Conservation (phyloP, 2,329 filamentous ascomycete genomes). For the Rutstroemia sydowiana region DNA sequence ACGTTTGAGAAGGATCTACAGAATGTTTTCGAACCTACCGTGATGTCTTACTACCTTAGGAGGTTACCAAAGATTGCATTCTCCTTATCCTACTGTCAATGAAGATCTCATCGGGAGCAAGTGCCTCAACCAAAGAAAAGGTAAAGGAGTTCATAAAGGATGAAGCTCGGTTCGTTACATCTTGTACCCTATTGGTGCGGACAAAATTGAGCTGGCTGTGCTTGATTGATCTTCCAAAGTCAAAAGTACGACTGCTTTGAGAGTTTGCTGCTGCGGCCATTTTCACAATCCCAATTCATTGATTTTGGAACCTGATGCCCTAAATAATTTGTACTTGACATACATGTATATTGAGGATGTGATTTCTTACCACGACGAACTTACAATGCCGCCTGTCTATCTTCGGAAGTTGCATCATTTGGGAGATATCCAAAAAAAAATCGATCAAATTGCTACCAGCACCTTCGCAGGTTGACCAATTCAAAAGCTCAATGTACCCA, state of each 20-base stretch:
- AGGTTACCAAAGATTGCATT: slow-evolving; percentile 35
- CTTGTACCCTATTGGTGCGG: slow-evolving; percentile 47
- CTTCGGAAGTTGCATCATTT: no score
- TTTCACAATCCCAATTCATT: slow-evolving; percentile 43
- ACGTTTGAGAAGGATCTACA: slow-evolving; percentile 14
- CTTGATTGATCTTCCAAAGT: slow-evolving; percentile 33
- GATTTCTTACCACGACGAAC: no score
- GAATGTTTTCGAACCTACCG: slow-evolving; percentile 14
- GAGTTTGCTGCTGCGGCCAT: slow-evolving; percentile 55
- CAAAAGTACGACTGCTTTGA: slow-evolving; percentile 33
- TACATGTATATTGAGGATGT: no score
- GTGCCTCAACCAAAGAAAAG: slow-evolving; percentile 28
- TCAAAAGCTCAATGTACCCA: no score
- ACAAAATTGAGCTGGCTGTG: slow-evolving; percentile 42
- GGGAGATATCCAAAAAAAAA: no score
- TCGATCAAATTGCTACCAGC: no score
- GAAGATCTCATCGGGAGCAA: slow-evolving; percentile 37
- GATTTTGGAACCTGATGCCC: no score
- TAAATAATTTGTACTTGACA: no score
- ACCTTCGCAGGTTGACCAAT: no score
- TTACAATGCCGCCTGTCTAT: no score
- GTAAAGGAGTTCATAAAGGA: slow-evolving; percentile 42
- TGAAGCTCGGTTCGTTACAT: slow-evolving; percentile 48
- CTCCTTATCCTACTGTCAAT: slow-evolving; percentile 35
- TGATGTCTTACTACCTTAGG: slow-evolving; percentile 11